phyloP scores from a whole-genome alignment of 2,329 filamentous ascomycete species.

The Huntiella omanensis region DNA sequence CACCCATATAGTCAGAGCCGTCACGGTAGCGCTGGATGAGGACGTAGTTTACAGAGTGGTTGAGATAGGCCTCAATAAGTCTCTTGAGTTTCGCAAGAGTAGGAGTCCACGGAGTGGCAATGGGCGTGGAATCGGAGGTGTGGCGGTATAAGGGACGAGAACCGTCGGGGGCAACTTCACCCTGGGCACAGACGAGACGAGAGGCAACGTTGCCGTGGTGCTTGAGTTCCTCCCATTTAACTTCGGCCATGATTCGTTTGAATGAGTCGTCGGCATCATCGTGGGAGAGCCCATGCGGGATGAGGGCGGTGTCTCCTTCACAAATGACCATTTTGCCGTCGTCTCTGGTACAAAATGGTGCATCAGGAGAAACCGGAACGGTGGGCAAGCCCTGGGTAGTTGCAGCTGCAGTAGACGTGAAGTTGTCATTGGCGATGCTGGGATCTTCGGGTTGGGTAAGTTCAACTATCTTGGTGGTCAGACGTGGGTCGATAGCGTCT shows the following conservation, averaged over 20 bases:
- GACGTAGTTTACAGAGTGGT: constrained; percentile 74
- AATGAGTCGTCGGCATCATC: constrained; percentile 43
- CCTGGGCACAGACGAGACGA: constrained; percentile 78
- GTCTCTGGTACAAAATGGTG: too few species aligned
- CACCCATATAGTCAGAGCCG: constrained; percentile 79
- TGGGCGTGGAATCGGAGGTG: constrained; percentile 72
- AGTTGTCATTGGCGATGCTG: too few species aligned
- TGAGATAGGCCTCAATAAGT: constrained; percentile 51
- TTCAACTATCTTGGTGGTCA: too few species aligned
- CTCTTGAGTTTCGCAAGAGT: constrained; percentile 50
- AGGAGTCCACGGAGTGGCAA: constrained; percentile 55
- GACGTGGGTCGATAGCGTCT: too few species aligned
- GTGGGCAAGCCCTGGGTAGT: too few species aligned
- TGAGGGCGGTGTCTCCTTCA: constrained; percentile 62
- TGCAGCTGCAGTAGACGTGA: too few species aligned
- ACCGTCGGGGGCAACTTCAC: constrained; percentile 46
- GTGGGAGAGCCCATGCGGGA: constrained; percentile 47
- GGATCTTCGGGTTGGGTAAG: too few species aligned
- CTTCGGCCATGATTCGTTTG: constrained; percentile 49
- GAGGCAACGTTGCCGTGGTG: constrained; percentile 86
- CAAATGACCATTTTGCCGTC: constrained; percentile 29
- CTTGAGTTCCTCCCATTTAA: constrained; percentile 80
- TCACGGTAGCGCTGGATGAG: constrained; percentile 86
- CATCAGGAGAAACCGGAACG: too few species aligned
- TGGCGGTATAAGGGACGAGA: constrained; percentile 85